Evolutionary conservation across 306 rosid species (phyloP).

Genomic region (Gleditsia sinensis): DNA sequence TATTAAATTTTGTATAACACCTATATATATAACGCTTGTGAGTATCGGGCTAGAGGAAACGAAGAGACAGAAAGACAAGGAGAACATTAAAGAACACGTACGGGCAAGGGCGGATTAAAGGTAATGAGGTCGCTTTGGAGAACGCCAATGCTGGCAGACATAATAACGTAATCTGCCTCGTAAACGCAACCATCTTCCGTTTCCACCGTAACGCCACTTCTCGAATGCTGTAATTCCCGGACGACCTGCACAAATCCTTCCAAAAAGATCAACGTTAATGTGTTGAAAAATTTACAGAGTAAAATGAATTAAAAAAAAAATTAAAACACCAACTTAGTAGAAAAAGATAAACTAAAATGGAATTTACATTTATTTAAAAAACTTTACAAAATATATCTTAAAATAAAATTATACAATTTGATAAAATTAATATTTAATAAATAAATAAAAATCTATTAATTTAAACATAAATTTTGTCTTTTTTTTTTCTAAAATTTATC

Average conservation of each 20-base stretch:
- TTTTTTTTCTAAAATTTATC: too few species aligned
- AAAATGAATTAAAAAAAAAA: neutral
- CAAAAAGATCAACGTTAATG: neutral
- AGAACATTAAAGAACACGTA: conserved; percentile 43
- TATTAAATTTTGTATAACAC: too few species aligned
- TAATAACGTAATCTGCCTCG: conserved; percentile 80
- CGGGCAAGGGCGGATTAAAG: conserved; percentile 86
- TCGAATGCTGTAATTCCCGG: conserved; percentile 83
- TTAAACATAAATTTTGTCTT: too few species aligned
- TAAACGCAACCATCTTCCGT: conserved; percentile 88
- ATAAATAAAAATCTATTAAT: too few species aligned
- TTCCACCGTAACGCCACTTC: conserved; percentile 73
- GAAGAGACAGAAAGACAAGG: neutral
- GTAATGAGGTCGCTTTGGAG: conserved; percentile 89
- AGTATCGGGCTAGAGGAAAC: too few species aligned
- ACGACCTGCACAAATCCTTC: conserved; percentile 76
- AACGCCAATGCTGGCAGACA: conserved; percentile 94
- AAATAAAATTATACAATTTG: too few species aligned
- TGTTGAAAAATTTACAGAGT: neutral
- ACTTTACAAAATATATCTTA: too few species aligned
- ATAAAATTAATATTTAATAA: too few species aligned
- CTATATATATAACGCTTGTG: too few species aligned
- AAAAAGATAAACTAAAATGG: too few species aligned
- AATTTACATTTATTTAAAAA: too few species aligned
- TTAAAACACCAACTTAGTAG: too few species aligned